Evolutionary conservation across 139 green algal genomes (phyloP), one percentile per base, ranked within the genome.

Genomic region (Chlamydomonas asymmetrica): DNA sequence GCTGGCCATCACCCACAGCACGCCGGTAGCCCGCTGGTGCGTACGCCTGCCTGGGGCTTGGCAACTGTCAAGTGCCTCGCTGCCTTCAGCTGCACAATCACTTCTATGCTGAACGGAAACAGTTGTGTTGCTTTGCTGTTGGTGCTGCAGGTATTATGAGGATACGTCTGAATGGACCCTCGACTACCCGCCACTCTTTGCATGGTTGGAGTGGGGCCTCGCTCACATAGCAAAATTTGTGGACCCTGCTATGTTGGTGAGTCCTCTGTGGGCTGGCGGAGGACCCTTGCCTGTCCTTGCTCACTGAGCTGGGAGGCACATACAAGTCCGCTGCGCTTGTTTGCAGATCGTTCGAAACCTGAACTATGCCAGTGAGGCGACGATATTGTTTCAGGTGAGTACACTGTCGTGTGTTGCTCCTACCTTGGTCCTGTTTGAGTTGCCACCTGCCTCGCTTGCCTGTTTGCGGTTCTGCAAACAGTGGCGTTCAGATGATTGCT

Each of bases 101-200:
- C n/a, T n/a, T n/a, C n/a, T n/a, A n/a, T n/a, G n/a, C n/a, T n/a
- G n/a, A n/a, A n/a, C n/a, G n/a, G n/a, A n/a, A n/a, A n/a, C n/a
- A n/a, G n/a, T n/a, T n/a, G n/a, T n/a, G n/a, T n/a, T n/a, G n/a
- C n/a, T n/a, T 29, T 25, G 4, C 63, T 4, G 25, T 40, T 10
- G 9, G 5, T 3, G 4, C 1, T 67, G 6, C 75, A 97, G 94
- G 94, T 98, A 98, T 72, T 62, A 76, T 13, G 91, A 97, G 4
- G 82, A 74, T 20, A 97, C 91, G 0, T 98, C 93, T 0, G 65
- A 92, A 62, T 99, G 96, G 96, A 99, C 96, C 0, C 79, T 99
- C 54, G 96, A 99, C 81, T 99, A 99, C 74, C 96, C 96, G 7
- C 96, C 96, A 1, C 74, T 99, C 4, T 99, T 99, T 71, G 96